A percentile compares a stretch with the other conserved stretches of the same genome.
phyloP scores from a whole-genome alignment of 257 asterid species.

The Lycium barbarum region DNA sequence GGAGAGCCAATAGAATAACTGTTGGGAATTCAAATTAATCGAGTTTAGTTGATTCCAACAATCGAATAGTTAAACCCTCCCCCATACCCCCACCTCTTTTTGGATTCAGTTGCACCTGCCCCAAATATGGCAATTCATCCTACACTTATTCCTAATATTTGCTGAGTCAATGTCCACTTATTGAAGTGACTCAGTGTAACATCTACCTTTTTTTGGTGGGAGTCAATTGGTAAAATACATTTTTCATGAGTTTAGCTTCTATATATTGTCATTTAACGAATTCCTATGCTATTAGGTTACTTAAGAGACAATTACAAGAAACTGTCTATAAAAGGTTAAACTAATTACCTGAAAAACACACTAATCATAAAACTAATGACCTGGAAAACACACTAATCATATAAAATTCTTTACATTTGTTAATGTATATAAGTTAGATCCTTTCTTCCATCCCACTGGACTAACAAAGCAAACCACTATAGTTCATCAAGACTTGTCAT shows the following conservation, averaged over 20 bases:
- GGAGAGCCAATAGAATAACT: not conserved
- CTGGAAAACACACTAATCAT: not conserved
- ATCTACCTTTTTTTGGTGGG: not conserved
- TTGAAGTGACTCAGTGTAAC: constrained; percentile 4
- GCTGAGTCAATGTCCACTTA: not conserved
- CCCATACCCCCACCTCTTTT: not conserved
- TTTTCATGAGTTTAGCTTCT: not conserved
- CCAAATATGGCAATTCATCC: not conserved
- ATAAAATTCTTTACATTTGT: not conserved
- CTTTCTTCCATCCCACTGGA: not conserved
- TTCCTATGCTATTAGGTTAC: not conserved
- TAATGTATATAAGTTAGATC: not conserved
- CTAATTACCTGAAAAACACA: too few species aligned
- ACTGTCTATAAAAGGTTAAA: not conserved
- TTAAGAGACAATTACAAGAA: not conserved
- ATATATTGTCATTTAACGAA: not conserved
- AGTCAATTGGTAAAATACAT: not conserved
- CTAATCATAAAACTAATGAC: not conserved
- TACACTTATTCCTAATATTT: not conserved
- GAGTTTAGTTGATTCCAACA: not conserved
- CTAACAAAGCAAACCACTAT: constrained; percentile 18
- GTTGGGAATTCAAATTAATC: not conserved
- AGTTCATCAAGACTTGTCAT: constrained; percentile 2
- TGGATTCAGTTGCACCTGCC: not conserved
- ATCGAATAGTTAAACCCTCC: not conserved